A percentile compares a stretch with the other conserved stretches of the same genome.
Evolutionary conservation across 768 basidiomycete species (phyloP).

Genomic region (Grammothele lineata): DNA sequence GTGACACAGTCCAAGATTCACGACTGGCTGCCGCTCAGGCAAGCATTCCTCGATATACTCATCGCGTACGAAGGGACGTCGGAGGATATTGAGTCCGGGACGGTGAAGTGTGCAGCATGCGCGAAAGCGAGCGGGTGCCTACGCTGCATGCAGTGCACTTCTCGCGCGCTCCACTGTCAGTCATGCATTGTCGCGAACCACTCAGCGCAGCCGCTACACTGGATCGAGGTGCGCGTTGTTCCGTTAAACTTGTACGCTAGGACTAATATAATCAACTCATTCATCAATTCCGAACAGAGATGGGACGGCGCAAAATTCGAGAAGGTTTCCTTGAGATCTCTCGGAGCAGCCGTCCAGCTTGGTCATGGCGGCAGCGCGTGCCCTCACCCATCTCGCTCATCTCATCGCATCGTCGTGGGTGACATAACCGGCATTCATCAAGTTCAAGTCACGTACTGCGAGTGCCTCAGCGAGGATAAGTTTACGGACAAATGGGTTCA

Average conservation of each 20-base stretch:
- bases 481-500: conserved; percentile 11
- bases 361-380: neutral
- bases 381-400: neutral
- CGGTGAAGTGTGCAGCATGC: neutral
- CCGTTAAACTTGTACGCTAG: too few species aligned
- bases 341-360: neutral
- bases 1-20: neutral
- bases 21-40: neutral
- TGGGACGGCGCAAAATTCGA: neutral
- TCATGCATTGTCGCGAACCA: neutral
- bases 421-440: neutral
- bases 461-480: neutral
- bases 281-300: neutral
- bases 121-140: neutral
- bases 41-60: neutral
- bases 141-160: neutral
- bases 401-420: neutral
- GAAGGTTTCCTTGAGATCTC: neutral
- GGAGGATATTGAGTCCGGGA: neutral
- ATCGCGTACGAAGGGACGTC: neutral
- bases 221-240: neutral
- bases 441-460: neutral
- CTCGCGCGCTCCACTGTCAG: neutral
- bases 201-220: neutral
- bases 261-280: too few species aligned